Conservation (phyloP, 139 green algal species). For the Closterium sp. region DNA sequence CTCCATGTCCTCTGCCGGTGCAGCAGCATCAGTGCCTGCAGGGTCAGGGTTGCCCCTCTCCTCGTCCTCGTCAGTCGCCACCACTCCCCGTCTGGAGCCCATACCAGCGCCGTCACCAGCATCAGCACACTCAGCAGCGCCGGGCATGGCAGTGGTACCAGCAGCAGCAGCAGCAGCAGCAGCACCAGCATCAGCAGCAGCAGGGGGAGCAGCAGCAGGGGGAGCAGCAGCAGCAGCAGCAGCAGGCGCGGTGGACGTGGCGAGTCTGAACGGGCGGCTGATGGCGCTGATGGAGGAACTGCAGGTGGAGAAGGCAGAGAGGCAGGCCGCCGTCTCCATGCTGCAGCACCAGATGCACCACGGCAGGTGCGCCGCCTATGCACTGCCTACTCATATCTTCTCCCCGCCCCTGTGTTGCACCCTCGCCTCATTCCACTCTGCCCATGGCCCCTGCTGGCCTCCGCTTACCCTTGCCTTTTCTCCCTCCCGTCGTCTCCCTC, state of each 20-base stretch:
- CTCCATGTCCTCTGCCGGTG: not conserved
- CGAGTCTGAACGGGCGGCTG: not conserved
- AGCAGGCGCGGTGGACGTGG: not conserved
- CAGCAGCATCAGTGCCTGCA: not conserved
- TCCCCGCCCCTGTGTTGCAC: too few relatives aligned
- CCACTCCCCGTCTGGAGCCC: not conserved
- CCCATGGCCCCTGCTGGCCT: not conserved
- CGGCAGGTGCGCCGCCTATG: not conserved
- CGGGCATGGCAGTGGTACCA: not conserved
- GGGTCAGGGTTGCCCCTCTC: not conserved
- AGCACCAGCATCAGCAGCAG: not conserved
- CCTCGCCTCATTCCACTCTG: not conserved
- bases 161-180: not conserved
- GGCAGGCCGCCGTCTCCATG: not conserved
- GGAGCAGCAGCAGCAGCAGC: not conserved
- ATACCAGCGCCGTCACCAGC: not conserved
- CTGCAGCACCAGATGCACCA: conserved; percentile 5
- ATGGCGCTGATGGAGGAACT: conserved; percentile 1
- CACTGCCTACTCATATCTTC: not conserved
- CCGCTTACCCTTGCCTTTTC: too few relatives aligned
- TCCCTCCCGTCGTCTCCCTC: not conserved
- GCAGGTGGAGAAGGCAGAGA: not conserved
- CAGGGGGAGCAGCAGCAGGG: not conserved
- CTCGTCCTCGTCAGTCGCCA: not conserved
- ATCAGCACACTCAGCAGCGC: not conserved